A percentile compares a stretch with the other conserved stretches of the same genome.
Evolutionary conservation across 345 rosid species (phyloP).

Genomic region (Psidium friedrichsthalianum): DNA sequence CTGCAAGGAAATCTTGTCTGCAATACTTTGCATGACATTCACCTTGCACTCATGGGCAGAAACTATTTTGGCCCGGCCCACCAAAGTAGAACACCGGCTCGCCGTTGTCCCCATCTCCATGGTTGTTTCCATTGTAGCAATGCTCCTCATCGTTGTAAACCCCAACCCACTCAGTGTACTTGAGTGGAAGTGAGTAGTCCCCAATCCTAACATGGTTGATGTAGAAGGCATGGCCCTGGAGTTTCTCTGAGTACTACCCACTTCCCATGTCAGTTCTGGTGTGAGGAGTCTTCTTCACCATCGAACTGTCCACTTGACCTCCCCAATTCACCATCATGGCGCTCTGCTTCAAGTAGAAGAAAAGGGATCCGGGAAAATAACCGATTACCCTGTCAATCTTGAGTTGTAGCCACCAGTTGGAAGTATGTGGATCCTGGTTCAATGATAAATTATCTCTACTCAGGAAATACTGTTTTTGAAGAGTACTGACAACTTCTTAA

Average conservation of each 20-base stretch:
- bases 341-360: conserved; percentile 11
- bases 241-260: conserved; percentile 11
- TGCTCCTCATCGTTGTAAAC: conserved; percentile 11
- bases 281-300: conserved; percentile 33
- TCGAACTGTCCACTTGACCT: conserved; percentile 40
- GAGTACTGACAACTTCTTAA: background rate
- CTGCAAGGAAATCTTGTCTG: background rate
- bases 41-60: conserved; percentile 8
- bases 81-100: conserved; percentile 36
- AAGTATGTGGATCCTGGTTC: conserved; percentile 24
- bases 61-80: conserved; percentile 29
- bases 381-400: conserved; percentile 3
- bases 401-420: conserved; percentile 39
- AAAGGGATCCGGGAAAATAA: conserved; percentile 37
- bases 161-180: conserved; percentile 23
- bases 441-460: background rate
- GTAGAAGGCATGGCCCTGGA: conserved; percentile 3
- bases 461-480: background rate
- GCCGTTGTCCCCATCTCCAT: background rate
- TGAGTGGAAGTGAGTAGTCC: conserved; percentile 20
- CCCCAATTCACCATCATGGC: conserved; percentile 47
- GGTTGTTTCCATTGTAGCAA: conserved; percentile 20
- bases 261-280: conserved; percentile 52
- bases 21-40: background rate
- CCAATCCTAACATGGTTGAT: conserved; percentile 24